phyloP scores from a whole-genome alignment of 2,329 filamentous ascomycete species.

The Fusarium sp. region DNA sequence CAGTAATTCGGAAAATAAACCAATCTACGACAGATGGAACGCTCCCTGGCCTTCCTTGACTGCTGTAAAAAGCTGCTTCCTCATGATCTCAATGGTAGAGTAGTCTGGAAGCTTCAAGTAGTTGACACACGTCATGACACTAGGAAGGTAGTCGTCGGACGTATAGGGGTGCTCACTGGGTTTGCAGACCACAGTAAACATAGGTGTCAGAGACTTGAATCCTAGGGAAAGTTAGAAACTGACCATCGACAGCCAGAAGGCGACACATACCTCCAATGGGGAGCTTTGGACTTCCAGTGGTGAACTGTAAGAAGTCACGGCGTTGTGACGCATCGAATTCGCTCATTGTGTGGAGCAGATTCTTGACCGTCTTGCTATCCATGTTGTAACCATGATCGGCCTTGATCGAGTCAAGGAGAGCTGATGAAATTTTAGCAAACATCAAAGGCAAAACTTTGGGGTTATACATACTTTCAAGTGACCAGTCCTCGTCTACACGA shows the following conservation, averaged over 20 bases:
- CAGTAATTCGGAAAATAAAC: background rate
- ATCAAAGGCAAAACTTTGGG: background rate
- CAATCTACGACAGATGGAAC: conserved; percentile 85
- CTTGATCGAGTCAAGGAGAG: conserved; percentile 97
- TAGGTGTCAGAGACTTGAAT: conserved; percentile 95
- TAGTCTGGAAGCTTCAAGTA: conserved; percentile 99
- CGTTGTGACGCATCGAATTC: conserved; percentile 79
- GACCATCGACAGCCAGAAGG: background rate
- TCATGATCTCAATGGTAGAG: conserved; percentile 79
- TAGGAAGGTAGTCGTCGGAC: conserved; percentile 97
- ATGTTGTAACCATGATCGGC: conserved; percentile 99
- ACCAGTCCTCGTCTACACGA: conserved; percentile 94
- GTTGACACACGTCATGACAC: conserved; percentile 99
- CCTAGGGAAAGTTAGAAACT: conserved; percentile 61
- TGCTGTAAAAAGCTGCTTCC: conserved; percentile 81
- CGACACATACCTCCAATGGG: conserved; percentile 87
- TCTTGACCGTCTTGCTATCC: conserved; percentile 95
- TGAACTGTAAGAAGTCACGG: conserved; percentile 96
- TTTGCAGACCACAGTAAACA: conserved; percentile 99
- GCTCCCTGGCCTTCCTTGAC: conserved; percentile 97
- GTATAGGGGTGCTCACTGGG: conserved; percentile 94
- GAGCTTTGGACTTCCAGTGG: conserved; percentile 96
- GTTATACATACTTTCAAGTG: conserved; percentile 83
- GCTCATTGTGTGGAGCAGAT: conserved; percentile 94
- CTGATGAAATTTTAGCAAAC: conserved; percentile 55